phyloP scores from a whole-genome alignment of 208 protist species.

The Strigomonas oncopelti region DNA sequence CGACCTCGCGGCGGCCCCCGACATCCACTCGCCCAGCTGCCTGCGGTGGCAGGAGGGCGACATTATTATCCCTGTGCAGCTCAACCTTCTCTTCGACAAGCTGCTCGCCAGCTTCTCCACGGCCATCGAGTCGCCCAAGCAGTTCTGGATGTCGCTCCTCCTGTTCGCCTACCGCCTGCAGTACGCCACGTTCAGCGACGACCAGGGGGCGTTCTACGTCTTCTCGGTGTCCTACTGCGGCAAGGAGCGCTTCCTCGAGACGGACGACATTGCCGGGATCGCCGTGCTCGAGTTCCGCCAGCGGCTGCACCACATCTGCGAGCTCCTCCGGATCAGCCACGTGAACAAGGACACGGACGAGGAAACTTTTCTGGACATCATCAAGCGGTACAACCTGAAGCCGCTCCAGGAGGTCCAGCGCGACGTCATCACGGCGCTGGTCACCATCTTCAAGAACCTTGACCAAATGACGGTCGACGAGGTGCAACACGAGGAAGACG shows the following conservation, averaged over 20 bases:
- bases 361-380: conserved; percentile 43
- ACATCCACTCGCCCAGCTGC: conserved; percentile 68
- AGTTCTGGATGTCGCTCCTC: conserved; percentile 72
- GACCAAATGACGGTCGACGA: conserved; percentile 63
- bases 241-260: conserved; percentile 62
- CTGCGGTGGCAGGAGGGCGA: conserved; percentile 56
- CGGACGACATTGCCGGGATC: conserved; percentile 52
- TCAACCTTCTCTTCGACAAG: conserved; percentile 63
- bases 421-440: conserved; percentile 62
- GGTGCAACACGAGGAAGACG: conserved; percentile 79
- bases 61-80: conserved; percentile 64
- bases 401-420: conserved; percentile 56
- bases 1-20: conserved; percentile 68
- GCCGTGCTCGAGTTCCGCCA: conserved; percentile 69
- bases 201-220: conserved; percentile 69
- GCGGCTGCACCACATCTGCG: conserved; percentile 53
- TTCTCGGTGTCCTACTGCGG: conserved; percentile 64
- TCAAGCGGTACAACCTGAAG: conserved; percentile 36
- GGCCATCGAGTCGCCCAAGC: conserved; percentile 48
- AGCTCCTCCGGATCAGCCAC: conserved; percentile 55
- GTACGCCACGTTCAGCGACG: conserved; percentile 71
- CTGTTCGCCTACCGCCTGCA: conserved; percentile 52
- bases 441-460: conserved; percentile 63
- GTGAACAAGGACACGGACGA: conserved; percentile 49
- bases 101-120: conserved; percentile 72